Evolutionary conservation across 1,284 basidiomycete species (phyloP), one percentile per base, ranked within the genome.

Genomic region (Vanrija sp.): DNA sequence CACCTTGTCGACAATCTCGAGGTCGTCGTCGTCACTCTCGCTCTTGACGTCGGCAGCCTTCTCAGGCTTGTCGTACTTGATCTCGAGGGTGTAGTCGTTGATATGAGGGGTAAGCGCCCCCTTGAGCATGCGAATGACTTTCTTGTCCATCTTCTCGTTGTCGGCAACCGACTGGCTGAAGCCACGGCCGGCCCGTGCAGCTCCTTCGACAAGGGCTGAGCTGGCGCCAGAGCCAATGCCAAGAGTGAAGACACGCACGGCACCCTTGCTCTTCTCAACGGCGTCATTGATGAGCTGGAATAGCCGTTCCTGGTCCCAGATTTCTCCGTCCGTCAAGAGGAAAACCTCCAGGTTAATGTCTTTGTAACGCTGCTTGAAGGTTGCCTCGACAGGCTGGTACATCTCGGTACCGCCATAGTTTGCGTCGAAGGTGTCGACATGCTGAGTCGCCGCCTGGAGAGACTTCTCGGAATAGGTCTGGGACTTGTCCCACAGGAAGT

Each of bases 311-410:
- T 63, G 56, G 20, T 59, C 56, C 60, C 61, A 63, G n/a, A 63
- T 61, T 27, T 61, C 65, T 23, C 67, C 65, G 22, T 69, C 67
- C 9, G 67, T 69, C 18, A 69, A 59, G 9, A 67, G 38, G 45
- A 69, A 63, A n/a, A 69, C 54, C 38, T 51, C 49, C 2, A 66
- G 62, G 36, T 65, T 54, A 14, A 48, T 27, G 31, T 57, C 59
- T 9, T 5, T 39, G 47, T 49, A 54, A n/a, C 64, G 62, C 4
- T 42, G 25, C 7, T 50, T 46, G 53, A 67, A 60, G 1, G 53
- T 54, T 1, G 8, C 50, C 12, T 62, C 47, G 18, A 69, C 41
- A 4, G 65, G 64, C 5, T 31, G 1, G 24, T 49, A 47, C 42
- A 64, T 62, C 47, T 68, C 60, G 5, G 67, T 68, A 0, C 64